A percentile compares a stretch with the other conserved stretches of the same genome.
Conservation (phyloP, 2,329 filamentous ascomycete genomes). For the Epichloe aotearoae region DNA sequence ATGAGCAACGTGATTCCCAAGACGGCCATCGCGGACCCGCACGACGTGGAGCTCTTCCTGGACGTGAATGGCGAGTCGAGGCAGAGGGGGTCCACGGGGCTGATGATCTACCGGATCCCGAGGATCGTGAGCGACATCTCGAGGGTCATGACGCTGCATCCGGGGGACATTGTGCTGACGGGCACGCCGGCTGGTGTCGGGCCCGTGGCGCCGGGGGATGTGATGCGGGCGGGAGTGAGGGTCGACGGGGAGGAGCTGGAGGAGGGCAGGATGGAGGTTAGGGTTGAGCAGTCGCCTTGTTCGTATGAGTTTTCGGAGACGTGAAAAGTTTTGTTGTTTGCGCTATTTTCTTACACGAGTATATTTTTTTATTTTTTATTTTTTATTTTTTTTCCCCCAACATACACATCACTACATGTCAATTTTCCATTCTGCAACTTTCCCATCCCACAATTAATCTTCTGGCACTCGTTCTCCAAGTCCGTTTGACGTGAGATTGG, state of each 20-base stretch:
- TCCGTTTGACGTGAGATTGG: slow-evolving; percentile 28
- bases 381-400: no score
- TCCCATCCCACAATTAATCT: no score
- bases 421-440: no score
- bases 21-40: slow-evolving; percentile 68
- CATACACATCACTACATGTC: no score
- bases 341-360: no score
- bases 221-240: slow-evolving; percentile 72
- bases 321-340: slow-evolving; percentile 19
- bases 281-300: slow-evolving; percentile 65
- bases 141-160: slow-evolving; percentile 83
- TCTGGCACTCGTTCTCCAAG: no score
- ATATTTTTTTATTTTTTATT: no score
- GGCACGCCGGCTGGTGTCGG: slow-evolving; percentile 96
- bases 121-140: slow-evolving; percentile 82
- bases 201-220: slow-evolving; percentile 63
- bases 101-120: slow-evolving; percentile 91
- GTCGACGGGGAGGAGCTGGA: slow-evolving; percentile 72
- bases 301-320: slow-evolving; percentile 68
- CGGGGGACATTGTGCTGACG: slow-evolving; percentile 89
- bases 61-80: slow-evolving; percentile 65
- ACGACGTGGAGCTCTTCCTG: slow-evolving; percentile 76
- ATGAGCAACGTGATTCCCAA: slow-evolving; percentile 73
- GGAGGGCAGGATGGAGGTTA: slow-evolving; percentile 73
- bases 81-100: slow-evolving; percentile 78